Percentiles rank a stretch among this genome's conserved stretches.
Evolutionary conservation across 2,329 filamentous ascomycete species (phyloP).

Genomic region (Talaromyces funiculosus): DNA sequence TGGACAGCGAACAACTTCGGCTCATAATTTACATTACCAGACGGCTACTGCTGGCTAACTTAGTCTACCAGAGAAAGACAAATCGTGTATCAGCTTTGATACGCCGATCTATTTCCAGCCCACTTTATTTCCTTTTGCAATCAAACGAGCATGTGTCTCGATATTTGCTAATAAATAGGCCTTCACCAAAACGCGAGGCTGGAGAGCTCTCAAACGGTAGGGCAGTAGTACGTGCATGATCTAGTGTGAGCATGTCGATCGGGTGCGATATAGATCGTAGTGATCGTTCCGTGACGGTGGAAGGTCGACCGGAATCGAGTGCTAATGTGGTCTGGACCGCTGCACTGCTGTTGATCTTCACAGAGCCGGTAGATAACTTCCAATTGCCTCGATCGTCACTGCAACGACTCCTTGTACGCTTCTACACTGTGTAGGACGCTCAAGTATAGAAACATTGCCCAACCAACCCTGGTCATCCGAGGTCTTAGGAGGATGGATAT

Average conservation of each 20-base stretch:
- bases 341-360: not conserved
- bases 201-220: not conserved
- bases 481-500: slow-evolving; percentile 1
- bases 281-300: not conserved
- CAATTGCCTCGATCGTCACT: not conserved
- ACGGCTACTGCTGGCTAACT: not conserved
- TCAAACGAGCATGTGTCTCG: not conserved
- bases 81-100: not conserved
- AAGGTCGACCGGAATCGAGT: not conserved
- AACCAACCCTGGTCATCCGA: slow-evolving; percentile 7
- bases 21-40: slow-evolving; percentile 1
- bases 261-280: not conserved
- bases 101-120: not conserved
- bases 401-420: not conserved
- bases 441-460: not conserved
- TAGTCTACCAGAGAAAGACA: slow-evolving; percentile 2
- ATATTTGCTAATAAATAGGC: not conserved
- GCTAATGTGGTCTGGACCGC: not conserved
- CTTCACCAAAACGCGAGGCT: not conserved
- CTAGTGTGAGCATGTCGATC: not conserved
- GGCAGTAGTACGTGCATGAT: not conserved
- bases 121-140: not conserved
- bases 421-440: not conserved
- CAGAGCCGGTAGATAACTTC: not conserved
- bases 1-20: not conserved